Evolutionary conservation across 129 eudicot genomes (phyloP), one percentile per base, ranked within the genome.

Genomic region (Saposhnikovia divaricata): DNA sequence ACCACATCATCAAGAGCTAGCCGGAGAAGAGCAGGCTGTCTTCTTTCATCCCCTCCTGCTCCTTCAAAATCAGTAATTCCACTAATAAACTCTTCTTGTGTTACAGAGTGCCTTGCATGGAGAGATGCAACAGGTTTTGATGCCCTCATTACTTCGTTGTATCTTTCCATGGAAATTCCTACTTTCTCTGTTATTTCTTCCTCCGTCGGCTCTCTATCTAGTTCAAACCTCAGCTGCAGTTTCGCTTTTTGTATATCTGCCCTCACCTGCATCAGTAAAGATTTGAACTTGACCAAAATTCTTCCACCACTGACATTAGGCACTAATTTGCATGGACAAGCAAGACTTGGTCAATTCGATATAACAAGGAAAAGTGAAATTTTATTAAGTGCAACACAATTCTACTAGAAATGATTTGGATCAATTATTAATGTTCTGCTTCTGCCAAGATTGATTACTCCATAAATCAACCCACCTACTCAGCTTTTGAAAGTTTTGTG

Each of bases 1-100:
- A 96, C 99, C 90, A 96, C 99, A 82, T 96, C 99, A 85, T 96
- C 99, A 25, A 96, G 89, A 79, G 99, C 98, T 81, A 96, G 98
- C 88, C 98, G 88, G 72, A 90, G 98, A 83, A 92, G 93, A 70
- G 99, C 98, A 79, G 97, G 91, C 48, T 89, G 99, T 59, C 90
- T 88, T 77, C 89, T 84, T 53, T 87, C 86, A 80, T 94, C 96
- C 21, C 88, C 87, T 68, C 86, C 92, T 28, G 72, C 87, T 57
- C 88, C 90, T 79, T 96, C 92, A 69, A 81, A 80, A 76, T 96
- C 99, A 27, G 91, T 84, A 75, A 90, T 76, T 13, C 88, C 90
- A 87, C 91, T 85, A 31, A 92, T 92, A 76, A 90, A 83, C 84
- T 92, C 99, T 86, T 96, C 99, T 78, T 92, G 95, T 1, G 99